Conservation (phyloP, 345 rosid species). For the Melaleuca quinquenervia region DNA sequence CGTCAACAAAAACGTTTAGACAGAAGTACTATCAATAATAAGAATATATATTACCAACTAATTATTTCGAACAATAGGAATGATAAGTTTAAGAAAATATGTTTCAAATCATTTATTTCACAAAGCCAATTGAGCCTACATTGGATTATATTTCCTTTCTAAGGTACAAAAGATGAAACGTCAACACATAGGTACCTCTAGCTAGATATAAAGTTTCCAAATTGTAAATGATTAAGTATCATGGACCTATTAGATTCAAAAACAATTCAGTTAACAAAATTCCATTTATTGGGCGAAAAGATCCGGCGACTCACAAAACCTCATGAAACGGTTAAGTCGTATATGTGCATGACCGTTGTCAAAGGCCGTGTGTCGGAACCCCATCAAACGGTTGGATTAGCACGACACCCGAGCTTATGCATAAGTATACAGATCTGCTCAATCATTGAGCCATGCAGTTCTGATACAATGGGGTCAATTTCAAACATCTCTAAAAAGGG, state of each 20-base stretch:
- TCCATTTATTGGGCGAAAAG: not conserved
- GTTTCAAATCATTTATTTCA: not conserved
- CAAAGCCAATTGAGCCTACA: rapidly evolving
- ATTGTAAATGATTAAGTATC: not conserved
- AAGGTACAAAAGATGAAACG: not conserved
- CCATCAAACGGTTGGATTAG: not conserved
- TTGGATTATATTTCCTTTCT: not conserved
- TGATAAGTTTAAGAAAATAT: not conserved
- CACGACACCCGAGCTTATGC: not conserved
- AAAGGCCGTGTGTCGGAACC: not conserved
- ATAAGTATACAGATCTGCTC: not conserved
- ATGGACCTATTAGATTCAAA: not conserved
- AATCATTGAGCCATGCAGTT: not conserved
- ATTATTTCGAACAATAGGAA: not conserved
- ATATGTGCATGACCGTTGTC: not conserved
- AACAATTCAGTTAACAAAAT: not conserved
- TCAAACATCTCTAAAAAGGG: not conserved
- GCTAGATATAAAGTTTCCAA: not conserved
- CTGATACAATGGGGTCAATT: not conserved
- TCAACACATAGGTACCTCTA: not conserved
- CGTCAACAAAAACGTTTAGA: not conserved
- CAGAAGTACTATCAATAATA: not conserved
- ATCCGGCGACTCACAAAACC: not conserved
- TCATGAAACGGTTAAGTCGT: not conserved
- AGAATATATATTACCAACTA: not conserved